Conservation (phyloP, 495 filamentous ascomycete species). For the Podospora appendiculata region DNA sequence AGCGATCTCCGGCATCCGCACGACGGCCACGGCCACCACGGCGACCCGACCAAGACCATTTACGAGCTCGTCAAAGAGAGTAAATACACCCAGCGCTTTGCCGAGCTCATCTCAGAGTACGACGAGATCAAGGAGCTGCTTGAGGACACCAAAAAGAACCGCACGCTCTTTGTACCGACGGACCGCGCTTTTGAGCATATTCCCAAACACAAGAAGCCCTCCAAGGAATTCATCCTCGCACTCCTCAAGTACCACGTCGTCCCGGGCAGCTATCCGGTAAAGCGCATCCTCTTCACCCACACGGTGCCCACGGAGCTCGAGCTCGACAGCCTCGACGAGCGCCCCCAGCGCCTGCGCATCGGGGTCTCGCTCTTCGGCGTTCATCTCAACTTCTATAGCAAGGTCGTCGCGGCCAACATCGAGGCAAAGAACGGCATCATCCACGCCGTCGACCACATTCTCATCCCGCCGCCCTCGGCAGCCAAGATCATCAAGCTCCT, state of each 20-base stretch:
- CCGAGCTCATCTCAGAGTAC: slow-evolving; percentile 61
- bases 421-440: slow-evolving; percentile 66
- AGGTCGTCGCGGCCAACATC: slow-evolving; percentile 57
- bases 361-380: slow-evolving; percentile 44
- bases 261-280: slow-evolving; percentile 52
- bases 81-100: slow-evolving; percentile 70
- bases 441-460: slow-evolving; percentile 62
- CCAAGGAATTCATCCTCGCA: slow-evolving; percentile 56
- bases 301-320: slow-evolving; percentile 65
- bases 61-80: slow-evolving; percentile 67
- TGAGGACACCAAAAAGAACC: slow-evolving; percentile 60
- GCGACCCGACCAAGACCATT: slow-evolving; percentile 54
- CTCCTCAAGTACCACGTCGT: slow-evolving; percentile 66
- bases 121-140: slow-evolving; percentile 61
- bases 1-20: neutral
- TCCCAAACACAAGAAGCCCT: slow-evolving; percentile 41
- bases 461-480: slow-evolving; percentile 63
- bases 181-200: slow-evolving; percentile 68
- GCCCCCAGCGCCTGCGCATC: slow-evolving; percentile 62
- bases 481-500: slow-evolving; percentile 55
- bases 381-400: slow-evolving; percentile 65
- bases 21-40: slow-evolving; percentile 18
- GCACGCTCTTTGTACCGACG: slow-evolving; percentile 74
- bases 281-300: slow-evolving; percentile 48
- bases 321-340: slow-evolving; percentile 44